Evolutionary conservation across 805 yeast species (phyloP), one percentile per base, ranked within the genome.

Genomic region (Nakazawaea holstii): DNA sequence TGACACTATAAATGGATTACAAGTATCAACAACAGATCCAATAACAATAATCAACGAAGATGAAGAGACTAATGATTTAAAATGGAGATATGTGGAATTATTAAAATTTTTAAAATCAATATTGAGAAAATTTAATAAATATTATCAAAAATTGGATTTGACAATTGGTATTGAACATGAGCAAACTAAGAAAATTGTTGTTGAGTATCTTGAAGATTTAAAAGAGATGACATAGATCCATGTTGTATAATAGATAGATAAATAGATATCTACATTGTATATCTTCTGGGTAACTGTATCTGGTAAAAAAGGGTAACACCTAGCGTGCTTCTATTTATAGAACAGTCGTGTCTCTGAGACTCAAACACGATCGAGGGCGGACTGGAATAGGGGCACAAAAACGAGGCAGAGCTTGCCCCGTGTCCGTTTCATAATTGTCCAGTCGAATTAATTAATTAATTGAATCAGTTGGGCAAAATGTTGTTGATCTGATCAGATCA

Each of bases 1-100:
- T 17, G 29, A 45, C 3, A 52, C 61, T 31, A 46, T 64, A 4
- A 53, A 56, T 14, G 52, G 42, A 39, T 9, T 39, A 17, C 36
- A 31, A 7, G 31, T 37, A 3, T 48, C 40, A 20, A 20, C 24
- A 20, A 20, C 24, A 20, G 24, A 20, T 5, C 5, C 24, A 20
- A 20, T 20, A 20, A 20, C 24, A 20, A 20, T 20, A 20, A 20
- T 20, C 5, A 45, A 42, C 13, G 63, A 55, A 14, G 56, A 52
- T 36, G 69, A 59, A 4, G 49, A 67, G 9, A 66, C 51, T 14
- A 53, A 59, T 28, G 76, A 73, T 50, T 35, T 60, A 8, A 53
- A 56, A 29, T 74, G 77, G 77, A 73, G 73, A 46, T 70, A 73
- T 45, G 63, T 65, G 29, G 59, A 67, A 7, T 52, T 65, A 9